A percentile compares a stretch with the other conserved stretches of the same genome.
phyloP scores from a whole-genome alignment of 768 basidiomycete genomes.

The Phlebiopsis flavidoalba region DNA sequence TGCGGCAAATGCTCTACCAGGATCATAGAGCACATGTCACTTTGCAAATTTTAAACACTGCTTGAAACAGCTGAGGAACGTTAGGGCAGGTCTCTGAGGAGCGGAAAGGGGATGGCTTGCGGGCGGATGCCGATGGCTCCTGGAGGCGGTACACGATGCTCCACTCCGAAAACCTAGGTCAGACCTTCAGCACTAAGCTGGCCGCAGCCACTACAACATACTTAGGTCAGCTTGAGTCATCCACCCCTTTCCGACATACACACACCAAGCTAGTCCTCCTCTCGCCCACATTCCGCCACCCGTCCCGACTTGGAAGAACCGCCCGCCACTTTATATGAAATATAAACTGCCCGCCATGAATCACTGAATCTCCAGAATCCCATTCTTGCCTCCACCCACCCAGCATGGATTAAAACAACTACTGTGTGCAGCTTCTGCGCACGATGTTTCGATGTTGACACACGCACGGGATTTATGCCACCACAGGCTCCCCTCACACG shows the following conservation, averaged over 20 bases:
- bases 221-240: neutral
- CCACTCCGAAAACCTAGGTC: too few relatives aligned
- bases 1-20: too few relatives aligned
- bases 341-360: conserved; percentile 39
- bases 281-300: neutral
- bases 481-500: conserved; percentile 63
- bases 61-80: too few relatives aligned
- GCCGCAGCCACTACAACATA: neutral
- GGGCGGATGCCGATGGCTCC: too few relatives aligned
- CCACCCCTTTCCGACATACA: conserved; percentile 5
- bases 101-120: too few relatives aligned
- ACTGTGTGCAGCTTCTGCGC: conserved; percentile 33
- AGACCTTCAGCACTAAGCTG: neutral
- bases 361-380: conserved; percentile 2
- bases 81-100: too few relatives aligned
- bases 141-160: too few relatives aligned
- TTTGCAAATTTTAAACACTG: too few relatives aligned
- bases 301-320: neutral
- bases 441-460: conserved; percentile 84
- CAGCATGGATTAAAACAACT: conserved; percentile 29
- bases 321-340: neutral
- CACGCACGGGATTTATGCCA: conserved; percentile 88
- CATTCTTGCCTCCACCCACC: conserved; percentile 15
- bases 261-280: neutral
- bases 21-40: too few relatives aligned